phyloP scores from a whole-genome alignment of 352 stramenopile genomes.

The Phytophthora citricola region DNA sequence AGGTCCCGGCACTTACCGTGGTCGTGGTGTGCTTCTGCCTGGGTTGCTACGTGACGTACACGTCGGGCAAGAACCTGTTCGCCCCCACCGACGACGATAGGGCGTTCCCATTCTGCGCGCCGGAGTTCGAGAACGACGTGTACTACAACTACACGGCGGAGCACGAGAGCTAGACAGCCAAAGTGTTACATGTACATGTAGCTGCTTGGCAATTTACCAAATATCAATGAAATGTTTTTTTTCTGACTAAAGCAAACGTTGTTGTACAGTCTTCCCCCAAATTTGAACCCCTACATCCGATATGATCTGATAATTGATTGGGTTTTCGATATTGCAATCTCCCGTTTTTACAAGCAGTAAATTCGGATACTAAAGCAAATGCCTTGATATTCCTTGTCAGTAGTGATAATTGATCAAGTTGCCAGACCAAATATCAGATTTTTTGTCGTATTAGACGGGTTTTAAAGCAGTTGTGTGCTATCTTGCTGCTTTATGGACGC shows the following conservation, averaged over 20 bases:
- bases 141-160: slow-evolving; percentile 55
- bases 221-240: not conserved
- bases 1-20: slow-evolving; percentile 24
- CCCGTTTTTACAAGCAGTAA: too few species aligned
- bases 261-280: not conserved
- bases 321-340: too few species aligned
- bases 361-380: too few species aligned
- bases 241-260: not conserved
- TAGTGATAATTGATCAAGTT: too few species aligned
- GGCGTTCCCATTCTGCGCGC: slow-evolving; percentile 43
- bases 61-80: slow-evolving; percentile 41
- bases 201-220: not conserved
- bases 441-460: too few species aligned
- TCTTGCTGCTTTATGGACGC: too few species aligned
- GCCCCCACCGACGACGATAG: slow-evolving; percentile 26
- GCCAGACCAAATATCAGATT: too few species aligned
- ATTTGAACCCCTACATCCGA: too few species aligned
- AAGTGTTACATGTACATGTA: not conserved
- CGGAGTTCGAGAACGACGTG: slow-evolving; percentile 41
- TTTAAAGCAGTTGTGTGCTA: too few species aligned
- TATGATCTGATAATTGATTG: too few species aligned
- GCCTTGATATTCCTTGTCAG: too few species aligned
- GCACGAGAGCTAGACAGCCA: slow-evolving; percentile 26
- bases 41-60: slow-evolving; percentile 44
- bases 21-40: slow-evolving; percentile 37